Percentiles rank a stretch among this genome's conserved stretches.
These are phyloP conservation scores for Trypanosoma platydactyli DNA, from an alignment of 208 protist genomes.

Conservation along the genomic window DNA sequence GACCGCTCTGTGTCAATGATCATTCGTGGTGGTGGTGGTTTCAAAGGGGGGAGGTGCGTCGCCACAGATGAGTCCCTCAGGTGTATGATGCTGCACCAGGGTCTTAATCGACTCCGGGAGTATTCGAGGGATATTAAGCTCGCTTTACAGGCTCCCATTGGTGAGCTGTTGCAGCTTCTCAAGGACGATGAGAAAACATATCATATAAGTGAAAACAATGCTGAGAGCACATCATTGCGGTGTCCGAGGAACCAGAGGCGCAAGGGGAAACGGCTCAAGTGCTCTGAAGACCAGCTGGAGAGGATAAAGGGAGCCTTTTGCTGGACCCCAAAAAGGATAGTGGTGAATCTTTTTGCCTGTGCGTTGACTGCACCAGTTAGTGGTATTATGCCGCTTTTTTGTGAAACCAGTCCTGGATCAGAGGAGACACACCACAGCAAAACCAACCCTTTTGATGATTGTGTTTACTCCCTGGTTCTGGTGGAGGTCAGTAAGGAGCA, in stretches of 20 bases:
- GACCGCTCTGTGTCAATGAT: neutral
- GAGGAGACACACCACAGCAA: neutral
- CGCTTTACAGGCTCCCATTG: neutral
- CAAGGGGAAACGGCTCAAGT: neutral
- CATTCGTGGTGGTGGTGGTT: neutral
- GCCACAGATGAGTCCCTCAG: neutral
- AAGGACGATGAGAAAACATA: neutral
- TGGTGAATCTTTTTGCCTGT: constrained; percentile 41
- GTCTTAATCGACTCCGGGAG: neutral
- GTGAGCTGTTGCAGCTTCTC: neutral
- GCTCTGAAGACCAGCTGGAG: neutral
- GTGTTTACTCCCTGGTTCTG: constrained; percentile 7
- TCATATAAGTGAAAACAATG: no score
- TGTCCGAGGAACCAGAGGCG: neutral
- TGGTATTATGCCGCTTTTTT: constrained; percentile 39
- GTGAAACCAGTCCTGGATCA: neutral
- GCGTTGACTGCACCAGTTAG: constrained; percentile 24
- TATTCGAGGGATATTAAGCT: neutral
- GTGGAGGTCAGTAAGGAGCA: neutral
- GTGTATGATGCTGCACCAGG: neutral
- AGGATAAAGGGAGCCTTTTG: neutral
- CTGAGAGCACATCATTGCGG: neutral
- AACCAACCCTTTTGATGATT: neutral
- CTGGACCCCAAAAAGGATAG: constrained; percentile 3
- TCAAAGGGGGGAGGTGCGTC: neutral